phyloP scores from a whole-genome alignment of 257 asterid species.

The Eustoma russellianum region DNA sequence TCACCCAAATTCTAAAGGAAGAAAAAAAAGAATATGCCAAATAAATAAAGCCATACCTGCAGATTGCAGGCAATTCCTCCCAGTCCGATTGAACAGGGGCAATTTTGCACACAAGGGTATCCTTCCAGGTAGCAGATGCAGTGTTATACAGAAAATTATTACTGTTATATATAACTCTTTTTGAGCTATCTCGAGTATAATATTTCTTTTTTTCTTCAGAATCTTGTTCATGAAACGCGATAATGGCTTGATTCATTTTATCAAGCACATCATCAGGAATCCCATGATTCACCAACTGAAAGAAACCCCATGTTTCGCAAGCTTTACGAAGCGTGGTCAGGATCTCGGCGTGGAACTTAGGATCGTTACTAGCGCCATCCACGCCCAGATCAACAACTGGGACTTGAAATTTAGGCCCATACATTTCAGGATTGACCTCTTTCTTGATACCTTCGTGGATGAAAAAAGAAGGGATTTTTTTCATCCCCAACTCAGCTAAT shows the following conservation, averaged over 20 bases:
- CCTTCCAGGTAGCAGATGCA: not conserved
- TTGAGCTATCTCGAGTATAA: not conserved
- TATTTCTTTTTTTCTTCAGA: constrained; percentile 1
- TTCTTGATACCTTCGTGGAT: not conserved
- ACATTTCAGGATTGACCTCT: not conserved
- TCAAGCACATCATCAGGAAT: not conserved
- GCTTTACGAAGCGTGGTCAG: not conserved
- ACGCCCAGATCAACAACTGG: constrained; percentile 1
- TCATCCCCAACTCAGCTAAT: not conserved
- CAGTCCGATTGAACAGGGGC: not conserved
- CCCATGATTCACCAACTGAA: constrained; percentile 3
- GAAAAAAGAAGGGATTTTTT: not conserved
- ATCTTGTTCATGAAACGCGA: constrained; percentile 4
- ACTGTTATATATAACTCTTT: not conserved
- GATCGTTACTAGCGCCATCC: not conserved
- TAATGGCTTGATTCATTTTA: not conserved
- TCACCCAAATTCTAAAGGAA: too few relatives aligned
- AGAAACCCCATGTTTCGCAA: constrained; percentile 3
- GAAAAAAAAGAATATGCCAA: too few relatives aligned
- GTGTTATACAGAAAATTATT: not conserved
- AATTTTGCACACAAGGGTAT: not conserved
- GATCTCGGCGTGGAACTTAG: not conserved
- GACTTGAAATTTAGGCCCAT: not conserved
- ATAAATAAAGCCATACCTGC: not conserved
- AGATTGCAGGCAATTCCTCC: constrained; percentile 1